phyloP scores from a whole-genome alignment of 2,329 filamentous ascomycete genomes.

The Cordyceps tenuipes region DNA sequence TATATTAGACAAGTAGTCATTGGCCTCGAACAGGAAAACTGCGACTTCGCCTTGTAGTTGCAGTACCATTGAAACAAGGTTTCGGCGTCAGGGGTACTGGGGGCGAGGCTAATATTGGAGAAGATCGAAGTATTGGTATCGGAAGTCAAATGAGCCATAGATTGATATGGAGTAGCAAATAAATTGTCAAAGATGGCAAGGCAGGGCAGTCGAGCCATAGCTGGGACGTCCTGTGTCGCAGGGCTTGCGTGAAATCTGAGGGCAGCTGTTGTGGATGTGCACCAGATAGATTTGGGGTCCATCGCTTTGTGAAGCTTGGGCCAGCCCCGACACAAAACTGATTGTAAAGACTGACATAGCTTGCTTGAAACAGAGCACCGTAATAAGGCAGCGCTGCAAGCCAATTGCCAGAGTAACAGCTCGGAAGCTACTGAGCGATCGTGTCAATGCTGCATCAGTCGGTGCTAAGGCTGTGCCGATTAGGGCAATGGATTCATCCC shows the following conservation, averaged over 20 bases:
- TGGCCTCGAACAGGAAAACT: not conserved
- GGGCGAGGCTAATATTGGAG: not conserved
- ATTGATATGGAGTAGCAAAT: not conserved
- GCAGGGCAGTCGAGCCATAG: not conserved
- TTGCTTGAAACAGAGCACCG: not conserved
- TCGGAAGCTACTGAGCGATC: not conserved
- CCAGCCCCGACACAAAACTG: not conserved
- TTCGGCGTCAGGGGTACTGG: not conserved
- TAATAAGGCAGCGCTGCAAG: not conserved
- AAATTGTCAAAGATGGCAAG: not conserved
- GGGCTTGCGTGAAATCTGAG: not conserved
- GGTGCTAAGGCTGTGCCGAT: not conserved
- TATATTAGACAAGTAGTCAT: not conserved
- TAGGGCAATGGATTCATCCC: not conserved
- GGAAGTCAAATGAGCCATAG: not conserved
- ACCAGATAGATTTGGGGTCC: constrained; percentile 2
- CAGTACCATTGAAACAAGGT: not conserved
- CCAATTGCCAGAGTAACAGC: not conserved
- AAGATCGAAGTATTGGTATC: not conserved
- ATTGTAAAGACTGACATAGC: not conserved
- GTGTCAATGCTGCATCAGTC: not conserved
- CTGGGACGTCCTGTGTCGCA: not conserved
- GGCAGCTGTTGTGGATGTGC: not conserved
- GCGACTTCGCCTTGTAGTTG: not conserved
- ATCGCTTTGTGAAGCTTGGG: not conserved